Evolutionary conservation across 2,329 filamentous ascomycete genomes (phyloP).

Genomic region (Botryotinia convoluta): DNA sequence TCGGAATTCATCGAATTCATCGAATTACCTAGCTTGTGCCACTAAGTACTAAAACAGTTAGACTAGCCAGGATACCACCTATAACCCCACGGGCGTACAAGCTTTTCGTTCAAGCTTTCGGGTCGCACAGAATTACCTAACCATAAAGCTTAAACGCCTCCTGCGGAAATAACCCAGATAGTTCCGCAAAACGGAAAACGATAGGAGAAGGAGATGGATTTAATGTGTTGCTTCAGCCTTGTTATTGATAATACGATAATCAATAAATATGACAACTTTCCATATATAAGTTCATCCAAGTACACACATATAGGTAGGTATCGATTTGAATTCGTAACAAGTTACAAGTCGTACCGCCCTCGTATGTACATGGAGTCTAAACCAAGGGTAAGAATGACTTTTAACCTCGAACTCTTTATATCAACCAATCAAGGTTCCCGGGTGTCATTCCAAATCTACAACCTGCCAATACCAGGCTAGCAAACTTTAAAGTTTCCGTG

Average conservation of each 20-base stretch:
- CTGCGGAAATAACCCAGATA: neutral
- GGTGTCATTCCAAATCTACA: conserved; percentile 8
- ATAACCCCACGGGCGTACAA: neutral
- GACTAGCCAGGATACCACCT: neutral
- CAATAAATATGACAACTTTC: too few species aligned
- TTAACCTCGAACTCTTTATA: too few species aligned
- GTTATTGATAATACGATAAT: too few species aligned
- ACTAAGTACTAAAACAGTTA: neutral
- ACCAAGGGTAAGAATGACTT: neutral
- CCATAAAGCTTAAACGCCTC: neutral
- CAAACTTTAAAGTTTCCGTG: neutral
- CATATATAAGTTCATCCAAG: too few species aligned
- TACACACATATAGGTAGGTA: neutral
- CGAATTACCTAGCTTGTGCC: neutral
- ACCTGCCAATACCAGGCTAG: neutral
- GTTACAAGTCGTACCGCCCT: neutral
- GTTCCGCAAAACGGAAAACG: neutral
- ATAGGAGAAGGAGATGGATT: neutral
- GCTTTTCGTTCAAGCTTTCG: neutral
- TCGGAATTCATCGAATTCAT: neutral
- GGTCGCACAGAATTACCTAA: neutral
- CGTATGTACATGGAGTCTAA: neutral
- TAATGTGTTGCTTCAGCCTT: neutral
- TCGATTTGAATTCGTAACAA: neutral
- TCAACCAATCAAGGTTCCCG: conserved; percentile 1